Base-by-base conservation (phyloP, 352 stramenopile species). In the Pythium dissotocum region DNA sequence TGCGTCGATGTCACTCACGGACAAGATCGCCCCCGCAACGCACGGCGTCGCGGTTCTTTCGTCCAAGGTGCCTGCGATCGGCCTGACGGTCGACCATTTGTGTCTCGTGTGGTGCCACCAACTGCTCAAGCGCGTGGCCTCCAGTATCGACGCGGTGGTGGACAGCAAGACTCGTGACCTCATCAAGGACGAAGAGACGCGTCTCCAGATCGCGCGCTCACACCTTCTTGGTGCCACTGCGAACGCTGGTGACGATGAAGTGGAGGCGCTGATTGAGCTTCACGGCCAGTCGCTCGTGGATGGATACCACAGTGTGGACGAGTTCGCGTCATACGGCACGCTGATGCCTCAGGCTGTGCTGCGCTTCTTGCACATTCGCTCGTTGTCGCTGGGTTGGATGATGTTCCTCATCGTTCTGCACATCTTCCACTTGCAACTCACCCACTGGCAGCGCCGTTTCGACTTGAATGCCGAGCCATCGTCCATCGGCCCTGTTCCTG, bases 51-150 rank as follows among this genome's bases (percentile, higher is more conserved):
- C 74, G 6, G 49, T 75, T 7, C 73, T 94, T 33, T 77, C 85
- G 7, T 84, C 82, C 1, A 78, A 82, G 4, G 83, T 97, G 61
- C 82, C 88, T 0, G 36, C 51, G n/a, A 84, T 97, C 12, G 42
- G 78, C 32, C 71, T 83, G 30, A 77, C 87, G 1, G 81, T 95
- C 52, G 89, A 95, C 57, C 89, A 97, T 48, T 73, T 91, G 21
- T 93, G 88, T 60, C 66, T 97, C 61, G 66, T 94, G 24, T 97
- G 89, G 89, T 97, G 89, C 63, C 82, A 93, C 69, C 82, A 95
- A 33, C 71, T 97, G 33, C 71, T 97, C 13, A 76, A 88, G 28
- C 68, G 69, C 35, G 75, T 97, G 4, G 83, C 85, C 0, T 59
- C 77, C 35, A 92, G 85, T 56, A 70, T 95, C 59, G 71, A 87